phyloP scores from a whole-genome alignment of 768 basidiomycete genomes.

The Suillus variegatus region DNA sequence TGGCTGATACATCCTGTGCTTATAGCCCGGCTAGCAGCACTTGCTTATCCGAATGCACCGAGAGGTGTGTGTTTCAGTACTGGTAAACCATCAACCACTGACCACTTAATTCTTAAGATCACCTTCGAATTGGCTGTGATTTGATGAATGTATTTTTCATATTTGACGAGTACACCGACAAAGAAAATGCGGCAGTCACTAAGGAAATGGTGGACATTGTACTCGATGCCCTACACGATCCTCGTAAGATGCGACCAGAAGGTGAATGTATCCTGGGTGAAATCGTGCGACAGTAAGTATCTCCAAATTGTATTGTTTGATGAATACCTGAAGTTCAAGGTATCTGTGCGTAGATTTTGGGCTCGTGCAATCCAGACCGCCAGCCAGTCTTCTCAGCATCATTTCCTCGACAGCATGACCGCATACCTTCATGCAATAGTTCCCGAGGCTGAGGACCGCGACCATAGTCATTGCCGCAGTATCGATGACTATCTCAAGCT shows the following conservation, averaged over 20 bases:
- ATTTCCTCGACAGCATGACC: constrained; percentile 7
- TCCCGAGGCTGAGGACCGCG: constrained; percentile 9
- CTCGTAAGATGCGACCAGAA: constrained; percentile 6
- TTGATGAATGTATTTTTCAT: constrained; percentile 35
- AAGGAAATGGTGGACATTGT: constrained; percentile 11
- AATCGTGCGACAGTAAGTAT: constrained; percentile 10
- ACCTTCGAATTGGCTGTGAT: constrained; percentile 29
- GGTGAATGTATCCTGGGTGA: constrained; percentile 14
- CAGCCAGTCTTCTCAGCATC: constrained; percentile 5
- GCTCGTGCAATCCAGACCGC: constrained; percentile 3
- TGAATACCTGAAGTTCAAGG: background rate
- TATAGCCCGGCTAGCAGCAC: constrained; percentile 9
- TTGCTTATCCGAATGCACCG: constrained; percentile 6
- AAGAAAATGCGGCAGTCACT: constrained; percentile 6
- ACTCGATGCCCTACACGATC: constrained; percentile 11
- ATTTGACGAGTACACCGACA: constrained; percentile 34
- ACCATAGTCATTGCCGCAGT: constrained; percentile 14
- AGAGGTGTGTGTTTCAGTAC: background rate
- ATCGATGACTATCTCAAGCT: constrained; percentile 34
- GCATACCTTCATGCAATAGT: constrained; percentile 7
- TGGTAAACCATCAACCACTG: background rate
- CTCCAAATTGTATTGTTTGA: background rate
- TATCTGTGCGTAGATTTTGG: constrained; percentile 11
- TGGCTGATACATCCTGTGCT: background rate
- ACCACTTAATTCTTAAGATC: constrained; percentile 10